phyloP scores from a whole-genome alignment of 495 filamentous ascomycete species.

The Zalerion maritima region DNA sequence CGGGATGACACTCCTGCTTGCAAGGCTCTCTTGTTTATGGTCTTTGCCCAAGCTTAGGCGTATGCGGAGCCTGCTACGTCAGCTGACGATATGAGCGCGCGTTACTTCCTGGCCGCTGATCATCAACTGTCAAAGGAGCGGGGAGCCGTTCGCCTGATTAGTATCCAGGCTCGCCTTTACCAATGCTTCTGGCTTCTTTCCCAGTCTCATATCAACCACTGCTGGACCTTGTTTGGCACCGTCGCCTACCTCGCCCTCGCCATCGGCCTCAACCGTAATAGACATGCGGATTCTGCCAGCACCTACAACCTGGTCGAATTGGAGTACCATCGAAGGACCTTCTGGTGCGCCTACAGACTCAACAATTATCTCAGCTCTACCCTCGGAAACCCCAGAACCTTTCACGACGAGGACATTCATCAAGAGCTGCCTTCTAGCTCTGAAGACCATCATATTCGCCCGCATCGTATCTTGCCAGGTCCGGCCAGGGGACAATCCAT shows the following conservation, averaged over 20 bases:
- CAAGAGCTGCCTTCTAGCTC: conserved; percentile 22
- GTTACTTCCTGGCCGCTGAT: conserved; percentile 21
- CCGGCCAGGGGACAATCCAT: conserved; percentile 17
- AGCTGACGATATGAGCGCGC: conserved; percentile 11
- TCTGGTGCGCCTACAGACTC: conserved; percentile 19
- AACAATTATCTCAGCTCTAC: conserved; percentile 20
- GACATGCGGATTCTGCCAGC: conserved; percentile 5
- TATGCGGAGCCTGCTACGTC: conserved; percentile 7
- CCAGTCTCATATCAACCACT: conserved; percentile 23
- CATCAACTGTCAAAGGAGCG: conserved; percentile 19
- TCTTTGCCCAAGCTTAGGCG: conserved; percentile 13
- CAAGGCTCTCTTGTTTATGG: conserved; percentile 16
- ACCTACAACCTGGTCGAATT: conserved; percentile 15
- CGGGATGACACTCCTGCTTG: conserved; percentile 10
- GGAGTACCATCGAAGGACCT: conserved; percentile 17
- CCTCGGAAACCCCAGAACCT: conserved; percentile 14
- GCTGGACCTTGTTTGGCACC: conserved; percentile 25
- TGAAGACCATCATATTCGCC: conserved; percentile 19
- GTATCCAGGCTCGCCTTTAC: conserved; percentile 22
- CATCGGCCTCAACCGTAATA: conserved; percentile 14
- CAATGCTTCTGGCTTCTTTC: conserved; percentile 25
- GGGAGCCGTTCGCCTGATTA: conserved; percentile 16
- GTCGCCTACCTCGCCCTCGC: conserved; percentile 17
- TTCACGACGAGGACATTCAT: conserved; percentile 20
- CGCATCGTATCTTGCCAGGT: conserved; percentile 10